Conservation (phyloP, 352 stramenopile genomes). For the Phytophthora constricta region DNA sequence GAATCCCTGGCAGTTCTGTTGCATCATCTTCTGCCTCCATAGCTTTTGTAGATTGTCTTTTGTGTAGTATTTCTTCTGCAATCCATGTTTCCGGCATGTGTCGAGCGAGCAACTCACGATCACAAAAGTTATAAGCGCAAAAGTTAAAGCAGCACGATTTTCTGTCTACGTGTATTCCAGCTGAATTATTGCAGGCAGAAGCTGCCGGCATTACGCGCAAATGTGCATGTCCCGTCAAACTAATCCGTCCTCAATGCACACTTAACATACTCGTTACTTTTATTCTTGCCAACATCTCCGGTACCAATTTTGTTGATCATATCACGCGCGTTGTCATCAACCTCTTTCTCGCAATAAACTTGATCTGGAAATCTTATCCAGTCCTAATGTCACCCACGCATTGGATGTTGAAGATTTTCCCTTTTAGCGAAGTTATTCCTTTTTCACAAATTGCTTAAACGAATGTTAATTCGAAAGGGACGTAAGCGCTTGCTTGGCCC, state of each 20-base stretch:
- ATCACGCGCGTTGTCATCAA: too few relatives aligned
- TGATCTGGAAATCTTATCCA: not conserved
- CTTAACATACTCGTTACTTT: not conserved
- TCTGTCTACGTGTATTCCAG: too few relatives aligned
- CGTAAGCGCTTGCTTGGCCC: not conserved
- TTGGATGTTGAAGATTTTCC: conserved; percentile 2
- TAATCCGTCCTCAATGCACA: not conserved
- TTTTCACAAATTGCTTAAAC: conserved; percentile 9
- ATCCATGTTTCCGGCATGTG: too few relatives aligned
- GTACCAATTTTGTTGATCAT: too few relatives aligned
- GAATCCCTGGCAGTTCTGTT: too few relatives aligned
- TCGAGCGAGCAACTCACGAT: too few relatives aligned
- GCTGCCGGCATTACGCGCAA: not conserved
- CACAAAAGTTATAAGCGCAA: too few relatives aligned
- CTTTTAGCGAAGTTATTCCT: not conserved
- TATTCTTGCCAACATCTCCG: not conserved
- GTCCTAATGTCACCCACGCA: not conserved
- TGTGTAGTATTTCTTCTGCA: too few relatives aligned
- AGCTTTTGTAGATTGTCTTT: too few relatives aligned
- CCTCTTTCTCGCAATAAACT: too few relatives aligned
- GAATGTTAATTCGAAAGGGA: not conserved
- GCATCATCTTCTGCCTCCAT: too few relatives aligned
- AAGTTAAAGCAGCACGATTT: too few relatives aligned
- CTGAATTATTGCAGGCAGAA: not conserved
- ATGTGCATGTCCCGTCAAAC: not conserved